A percentile compares a stretch with the other conserved stretches of the same genome.
These are phyloP conservation scores for Zancudomyces culisetae DNA, from an alignment of 371 early-diverging fungal genomes.

Conservation along the genomic window DNA sequence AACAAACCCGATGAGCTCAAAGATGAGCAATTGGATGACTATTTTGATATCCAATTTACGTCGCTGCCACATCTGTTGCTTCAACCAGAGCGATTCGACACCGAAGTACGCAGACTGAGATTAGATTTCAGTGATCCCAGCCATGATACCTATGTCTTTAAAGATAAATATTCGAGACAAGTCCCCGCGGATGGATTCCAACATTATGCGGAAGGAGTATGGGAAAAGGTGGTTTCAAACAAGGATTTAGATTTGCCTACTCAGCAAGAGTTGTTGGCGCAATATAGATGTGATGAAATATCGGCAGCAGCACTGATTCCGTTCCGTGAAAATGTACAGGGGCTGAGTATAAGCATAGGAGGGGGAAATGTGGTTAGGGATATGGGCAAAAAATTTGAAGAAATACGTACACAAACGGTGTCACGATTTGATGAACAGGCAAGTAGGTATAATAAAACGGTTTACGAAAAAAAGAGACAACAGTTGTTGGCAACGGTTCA, in stretches of 20 bases:
- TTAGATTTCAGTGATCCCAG: constrained; percentile 52
- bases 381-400: constrained; percentile 47
- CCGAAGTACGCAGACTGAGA: constrained; percentile 44
- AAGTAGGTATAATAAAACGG: constrained; percentile 70
- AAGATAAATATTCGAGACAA: constrained; percentile 64
- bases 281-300: constrained; percentile 96
- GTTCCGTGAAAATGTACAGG: constrained; percentile 38
- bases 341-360: constrained; percentile 43
- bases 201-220: constrained; percentile 72
- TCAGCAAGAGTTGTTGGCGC: constrained; percentile 91
- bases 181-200: constrained; percentile 93
- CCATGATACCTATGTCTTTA: constrained; percentile 62
- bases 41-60: constrained; percentile 82
- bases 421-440: constrained; percentile 72
- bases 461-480: constrained; percentile 64
- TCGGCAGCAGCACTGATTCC: constrained; percentile 49
- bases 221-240: constrained; percentile 81
- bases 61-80: constrained; percentile 83
- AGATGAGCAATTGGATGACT: constrained; percentile 58
- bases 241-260: constrained; percentile 93
- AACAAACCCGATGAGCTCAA: constrained; percentile 73
- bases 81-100: constrained; percentile 64
- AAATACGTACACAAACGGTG: constrained; percentile 37
- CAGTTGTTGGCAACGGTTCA: constrained; percentile 62
- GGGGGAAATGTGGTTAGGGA: constrained; percentile 51